phyloP scores from a whole-genome alignment of 305 asterid species.

The Stenogyne calaminthoides region DNA sequence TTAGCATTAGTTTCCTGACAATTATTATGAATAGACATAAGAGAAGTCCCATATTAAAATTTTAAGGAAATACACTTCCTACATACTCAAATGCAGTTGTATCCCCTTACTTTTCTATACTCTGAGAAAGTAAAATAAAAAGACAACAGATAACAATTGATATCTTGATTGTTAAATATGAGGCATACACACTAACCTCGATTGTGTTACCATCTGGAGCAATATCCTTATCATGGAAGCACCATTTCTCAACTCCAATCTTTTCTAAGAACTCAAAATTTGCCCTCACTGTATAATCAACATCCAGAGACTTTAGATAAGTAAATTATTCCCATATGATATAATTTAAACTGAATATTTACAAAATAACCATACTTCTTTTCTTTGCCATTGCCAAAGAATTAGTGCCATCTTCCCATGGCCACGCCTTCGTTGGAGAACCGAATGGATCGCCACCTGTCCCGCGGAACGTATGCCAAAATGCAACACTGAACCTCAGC shows the following conservation, averaged over 20 bases:
- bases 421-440: constrained; percentile 88
- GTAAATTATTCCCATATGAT: not conserved
- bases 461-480: constrained; percentile 98
- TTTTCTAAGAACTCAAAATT: constrained; percentile 88
- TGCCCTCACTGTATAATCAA: constrained; percentile 74
- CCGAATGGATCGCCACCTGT: constrained; percentile 92
- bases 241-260: constrained; percentile 88
- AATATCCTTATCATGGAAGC: constrained; percentile 93
- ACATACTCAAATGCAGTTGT: not conserved
- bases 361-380: constrained; percentile 56
- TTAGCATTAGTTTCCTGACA: constrained; percentile 85
- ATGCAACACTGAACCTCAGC: constrained; percentile 91
- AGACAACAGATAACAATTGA: too few relatives aligned
- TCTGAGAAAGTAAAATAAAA: too few relatives aligned
- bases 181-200: constrained; percentile 48
- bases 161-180: not conserved
- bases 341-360: not conserved
- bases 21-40: not conserved
- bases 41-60: not conserved
- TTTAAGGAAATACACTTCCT: not conserved
- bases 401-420: constrained; percentile 97
- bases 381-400: constrained; percentile 89
- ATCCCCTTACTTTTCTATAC: not conserved
- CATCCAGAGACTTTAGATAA: constrained; percentile 10
- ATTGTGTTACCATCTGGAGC: constrained; percentile 91